phyloP scores from a whole-genome alignment of 2,329 filamentous ascomycete genomes.

The Rhexocercosporidium sp. region DNA sequence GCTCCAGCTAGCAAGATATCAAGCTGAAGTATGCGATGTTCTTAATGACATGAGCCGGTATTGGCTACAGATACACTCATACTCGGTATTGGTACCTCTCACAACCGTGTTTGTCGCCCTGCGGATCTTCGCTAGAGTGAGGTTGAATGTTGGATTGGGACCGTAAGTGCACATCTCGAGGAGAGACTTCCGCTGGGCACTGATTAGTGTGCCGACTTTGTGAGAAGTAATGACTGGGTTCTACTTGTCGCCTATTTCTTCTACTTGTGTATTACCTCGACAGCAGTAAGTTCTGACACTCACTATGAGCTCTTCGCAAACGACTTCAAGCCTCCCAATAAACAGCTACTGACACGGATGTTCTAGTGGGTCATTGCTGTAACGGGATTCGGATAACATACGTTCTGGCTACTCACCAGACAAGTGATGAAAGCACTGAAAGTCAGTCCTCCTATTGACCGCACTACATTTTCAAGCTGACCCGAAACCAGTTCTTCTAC shows the following conservation, averaged over 20 bases:
- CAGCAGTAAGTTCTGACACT: neutral
- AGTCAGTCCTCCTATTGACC: neutral
- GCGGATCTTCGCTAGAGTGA: constrained; percentile 11
- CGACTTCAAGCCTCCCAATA: neutral
- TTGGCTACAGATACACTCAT: constrained; percentile 8
- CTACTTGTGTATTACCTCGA: constrained; percentile 11
- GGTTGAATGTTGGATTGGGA: constrained; percentile 18
- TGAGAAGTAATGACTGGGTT: constrained; percentile 22
- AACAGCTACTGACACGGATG: neutral
- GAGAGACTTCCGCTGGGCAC: neutral
- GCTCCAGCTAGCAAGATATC: constrained; percentile 50
- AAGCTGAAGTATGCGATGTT: constrained; percentile 45
- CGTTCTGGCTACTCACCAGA: constrained; percentile 16
- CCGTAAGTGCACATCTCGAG: neutral
- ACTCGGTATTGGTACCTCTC: constrained; percentile 7
- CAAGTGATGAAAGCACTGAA: constrained; percentile 2
- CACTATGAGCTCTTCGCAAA: neutral
- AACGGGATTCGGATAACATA: constrained; percentile 25
- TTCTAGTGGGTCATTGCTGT: constrained; percentile 2
- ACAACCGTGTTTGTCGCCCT: constrained; percentile 17
- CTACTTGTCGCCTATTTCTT: constrained; percentile 15
- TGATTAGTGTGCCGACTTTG: neutral
- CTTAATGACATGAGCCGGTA: constrained; percentile 26
- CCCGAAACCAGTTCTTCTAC: constrained; percentile 18
- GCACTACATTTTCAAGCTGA: neutral